Conservation (phyloP, 2,329 filamentous ascomycete genomes). For the Aquanectria penicillioides region DNA sequence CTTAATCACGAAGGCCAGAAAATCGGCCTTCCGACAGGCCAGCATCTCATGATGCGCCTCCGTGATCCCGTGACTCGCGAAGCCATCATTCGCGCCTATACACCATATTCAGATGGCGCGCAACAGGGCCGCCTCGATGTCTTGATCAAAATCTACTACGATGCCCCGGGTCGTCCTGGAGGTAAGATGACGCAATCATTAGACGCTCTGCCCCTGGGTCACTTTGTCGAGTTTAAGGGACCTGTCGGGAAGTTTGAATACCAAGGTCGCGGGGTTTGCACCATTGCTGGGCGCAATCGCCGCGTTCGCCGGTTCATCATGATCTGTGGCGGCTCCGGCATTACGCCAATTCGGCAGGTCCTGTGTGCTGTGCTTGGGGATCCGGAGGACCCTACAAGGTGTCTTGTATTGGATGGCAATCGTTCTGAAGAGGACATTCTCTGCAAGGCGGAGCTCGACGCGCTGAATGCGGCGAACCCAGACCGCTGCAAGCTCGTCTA, state of each 20-base stretch:
- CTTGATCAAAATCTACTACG: constrained; percentile 84
- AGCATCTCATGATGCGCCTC: constrained; percentile 87
- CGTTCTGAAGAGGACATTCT: constrained; percentile 83
- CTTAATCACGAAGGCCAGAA: constrained; percentile 76
- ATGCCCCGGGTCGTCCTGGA: constrained; percentile 65
- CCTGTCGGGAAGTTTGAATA: constrained; percentile 90
- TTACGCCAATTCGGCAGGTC: constrained; percentile 92
- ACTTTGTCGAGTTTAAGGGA: constrained; percentile 85
- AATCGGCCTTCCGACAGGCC: constrained; percentile 82
- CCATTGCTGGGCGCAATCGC: constrained; percentile 66
- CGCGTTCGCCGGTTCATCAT: constrained; percentile 78
- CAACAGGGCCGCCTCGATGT: constrained; percentile 75
- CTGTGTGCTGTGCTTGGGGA: constrained; percentile 73
- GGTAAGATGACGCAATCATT: constrained; percentile 87
- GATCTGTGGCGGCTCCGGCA: constrained; percentile 89
- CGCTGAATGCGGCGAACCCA: constrained; percentile 61
- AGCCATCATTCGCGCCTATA: constrained; percentile 86
- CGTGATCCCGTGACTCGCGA: constrained; percentile 76
- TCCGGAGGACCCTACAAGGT: constrained; percentile 69
- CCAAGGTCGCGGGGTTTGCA: constrained; percentile 71
- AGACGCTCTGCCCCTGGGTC: constrained; percentile 76
- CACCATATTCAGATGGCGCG: constrained; percentile 75
- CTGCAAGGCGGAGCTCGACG: constrained; percentile 77
- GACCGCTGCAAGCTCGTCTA: constrained; percentile 73
- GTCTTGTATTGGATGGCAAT: constrained; percentile 83